These are phyloP conservation scores for Arabidopsis hybrid DNA, from an alignment of 441 rosid species.

Conservation along the genomic window DNA sequence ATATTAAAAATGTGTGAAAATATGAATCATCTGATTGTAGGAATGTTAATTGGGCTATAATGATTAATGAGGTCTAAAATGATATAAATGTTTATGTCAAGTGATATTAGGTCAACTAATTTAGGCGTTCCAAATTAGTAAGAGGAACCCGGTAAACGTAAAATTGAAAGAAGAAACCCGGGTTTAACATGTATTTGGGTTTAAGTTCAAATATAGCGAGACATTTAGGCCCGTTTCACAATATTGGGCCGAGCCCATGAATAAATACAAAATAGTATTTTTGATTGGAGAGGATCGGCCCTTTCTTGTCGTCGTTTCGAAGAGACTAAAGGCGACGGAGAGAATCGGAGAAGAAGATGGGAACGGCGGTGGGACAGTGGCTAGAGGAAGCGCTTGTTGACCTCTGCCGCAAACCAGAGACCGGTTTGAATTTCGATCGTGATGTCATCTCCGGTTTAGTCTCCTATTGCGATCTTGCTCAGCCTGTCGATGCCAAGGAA, in stretches of 20 bases:
- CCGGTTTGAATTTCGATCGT: conserved; percentile 80
- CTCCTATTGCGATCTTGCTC: conserved; percentile 91
- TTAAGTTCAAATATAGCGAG: background rate
- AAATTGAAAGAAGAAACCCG: too few relatives aligned
- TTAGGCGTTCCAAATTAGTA: too few relatives aligned
- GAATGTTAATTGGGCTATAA: too few relatives aligned
- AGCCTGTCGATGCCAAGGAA: conserved; percentile 91
- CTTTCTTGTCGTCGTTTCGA: background rate
- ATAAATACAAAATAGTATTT: background rate
- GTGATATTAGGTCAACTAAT: too few relatives aligned
- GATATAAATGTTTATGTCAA: too few relatives aligned
- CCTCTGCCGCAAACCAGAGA: conserved; percentile 63
- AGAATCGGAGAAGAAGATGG: conserved; percentile 52
- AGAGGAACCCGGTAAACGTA: too few relatives aligned
- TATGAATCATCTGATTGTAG: too few relatives aligned
- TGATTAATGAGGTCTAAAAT: too few relatives aligned
- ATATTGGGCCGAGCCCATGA: background rate
- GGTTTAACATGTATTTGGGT: background rate
- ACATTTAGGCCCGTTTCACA: background rate
- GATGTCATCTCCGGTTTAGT: conserved; percentile 87
- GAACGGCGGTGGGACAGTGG: conserved; percentile 74
- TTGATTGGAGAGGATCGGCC: background rate
- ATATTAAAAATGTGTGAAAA: too few relatives aligned
- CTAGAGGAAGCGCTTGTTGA: conserved; percentile 75
- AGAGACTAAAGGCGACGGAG: conserved; percentile 29